These are phyloP conservation scores for Rhodotorula sp. DNA, from an alignment of 1,284 basidiomycete genomes.

Conservation along the genomic window DNA sequence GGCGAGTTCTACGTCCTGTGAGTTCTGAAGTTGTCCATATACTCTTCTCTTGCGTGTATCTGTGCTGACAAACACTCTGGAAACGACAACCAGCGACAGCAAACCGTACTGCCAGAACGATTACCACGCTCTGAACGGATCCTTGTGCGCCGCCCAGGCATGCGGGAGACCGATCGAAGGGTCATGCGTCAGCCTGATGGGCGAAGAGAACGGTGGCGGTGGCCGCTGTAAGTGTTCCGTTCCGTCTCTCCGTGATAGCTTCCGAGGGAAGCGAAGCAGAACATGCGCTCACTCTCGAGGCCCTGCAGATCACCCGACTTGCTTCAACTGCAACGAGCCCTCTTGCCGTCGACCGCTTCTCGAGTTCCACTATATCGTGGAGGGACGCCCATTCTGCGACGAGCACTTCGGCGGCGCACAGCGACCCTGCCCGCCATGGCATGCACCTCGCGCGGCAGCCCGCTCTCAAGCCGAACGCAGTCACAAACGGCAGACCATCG, in stretches of 20 bases:
- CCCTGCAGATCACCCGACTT: constrained; percentile 43
- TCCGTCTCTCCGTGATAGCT: neutral
- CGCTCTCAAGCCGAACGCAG: too few relatives aligned
- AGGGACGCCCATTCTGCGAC: constrained; percentile 45
- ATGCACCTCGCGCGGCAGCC: too few relatives aligned
- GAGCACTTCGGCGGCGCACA: too few relatives aligned
- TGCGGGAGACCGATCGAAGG: constrained; percentile 47
- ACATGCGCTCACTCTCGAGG: too few relatives aligned
- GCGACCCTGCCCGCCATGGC: too few relatives aligned
- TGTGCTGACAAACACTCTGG: neutral
- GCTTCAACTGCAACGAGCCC: constrained; percentile 43
- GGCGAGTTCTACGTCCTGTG: constrained; percentile 47
- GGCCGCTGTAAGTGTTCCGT: constrained; percentile 35
- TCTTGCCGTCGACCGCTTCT: constrained; percentile 39
- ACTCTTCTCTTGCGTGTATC: neutral
- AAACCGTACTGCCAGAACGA: constrained; percentile 45
- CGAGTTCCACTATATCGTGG: constrained; percentile 46
- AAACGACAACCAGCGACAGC: constrained; percentile 24
- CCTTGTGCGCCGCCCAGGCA: constrained; percentile 42
- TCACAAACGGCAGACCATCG: too few relatives aligned
- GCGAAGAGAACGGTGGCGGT: constrained; percentile 42
- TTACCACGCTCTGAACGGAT: constrained; percentile 45
- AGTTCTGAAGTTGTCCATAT: neutral
- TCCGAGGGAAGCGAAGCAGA: neutral
- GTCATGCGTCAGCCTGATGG: constrained; percentile 44